Evolutionary conservation across 768 basidiomycete species (phyloP), one percentile per base, ranked within the genome.

Genomic region (Dendrothele bispora): DNA sequence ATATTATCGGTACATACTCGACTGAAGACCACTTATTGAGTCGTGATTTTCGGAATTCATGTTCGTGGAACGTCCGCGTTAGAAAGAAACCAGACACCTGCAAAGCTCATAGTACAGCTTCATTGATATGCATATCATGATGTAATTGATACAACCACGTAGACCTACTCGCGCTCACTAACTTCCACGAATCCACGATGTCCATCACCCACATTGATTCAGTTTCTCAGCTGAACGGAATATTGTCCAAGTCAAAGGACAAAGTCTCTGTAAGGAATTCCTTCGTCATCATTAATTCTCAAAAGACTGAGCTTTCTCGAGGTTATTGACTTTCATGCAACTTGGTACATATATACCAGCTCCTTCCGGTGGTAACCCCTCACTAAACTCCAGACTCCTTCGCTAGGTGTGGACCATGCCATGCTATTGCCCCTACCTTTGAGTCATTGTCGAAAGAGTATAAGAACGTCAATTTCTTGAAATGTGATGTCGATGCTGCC

Each of bases 311-410:
- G 34, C 39, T 34, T 18, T 25, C 25, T 46, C 20, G 39, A 89
- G 88, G 84, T 92, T 50, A 88, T 92, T 51, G 90, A 92, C 66
- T 92, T 92, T 59, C 87, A 91, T 63, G 90, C 90, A 46, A 78
- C 83, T 51, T 92, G 90, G 90, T 88, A 54, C 54, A 68, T 55
- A n/a, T 28, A 4, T 49, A 38, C 26, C 12, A 3, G 7, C 29
- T 29, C 17, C 15, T 7, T 27, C 25, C 17, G 38, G 25, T 24
- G 28, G 27, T 20, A n/a, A 36, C 32, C 28, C 51, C 41, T 12
- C 22, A 39, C 36, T 38, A 26, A 43, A 53, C 61, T 37, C 54
- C 48, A 25, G 35, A 6, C 40, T 48, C 14, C 37, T 30, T 32
- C 30, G 10, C 10, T 54, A 91, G 89, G 91, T 92, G 90, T 74